Conservation (phyloP, 352 stramenopile genomes). For the Phytopythium aichiense region DNA sequence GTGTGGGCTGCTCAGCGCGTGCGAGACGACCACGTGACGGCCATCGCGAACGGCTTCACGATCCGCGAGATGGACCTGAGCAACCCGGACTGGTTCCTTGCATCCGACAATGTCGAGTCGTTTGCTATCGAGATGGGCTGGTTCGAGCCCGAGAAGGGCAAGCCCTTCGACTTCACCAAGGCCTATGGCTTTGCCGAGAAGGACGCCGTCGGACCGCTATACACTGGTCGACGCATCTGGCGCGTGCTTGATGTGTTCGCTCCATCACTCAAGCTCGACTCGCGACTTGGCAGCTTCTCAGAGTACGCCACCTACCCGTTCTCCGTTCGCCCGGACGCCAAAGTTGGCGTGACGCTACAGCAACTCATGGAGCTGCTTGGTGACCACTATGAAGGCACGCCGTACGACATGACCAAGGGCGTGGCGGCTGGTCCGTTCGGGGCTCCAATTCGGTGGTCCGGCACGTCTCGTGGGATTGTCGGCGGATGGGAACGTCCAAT, state of each 20-base stretch:
- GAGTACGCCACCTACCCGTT: conserved; percentile 88
- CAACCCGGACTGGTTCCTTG: conserved; percentile 84
- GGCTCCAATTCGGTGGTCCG: conserved; percentile 78
- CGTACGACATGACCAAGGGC: conserved; percentile 85
- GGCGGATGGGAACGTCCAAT: conserved; percentile 89
- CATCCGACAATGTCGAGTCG: conserved; percentile 81
- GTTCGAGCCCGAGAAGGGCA: conserved; percentile 52
- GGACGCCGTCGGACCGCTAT: conserved; percentile 58
- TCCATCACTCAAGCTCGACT: conserved; percentile 70
- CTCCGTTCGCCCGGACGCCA: conserved; percentile 71
- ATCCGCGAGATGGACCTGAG: conserved; percentile 86
- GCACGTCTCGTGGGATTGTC: conserved; percentile 37
- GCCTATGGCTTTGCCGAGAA: conserved; percentile 65
- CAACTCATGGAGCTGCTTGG: conserved; percentile 84
- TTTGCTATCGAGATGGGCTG: conserved; percentile 84
- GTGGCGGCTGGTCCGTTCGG: conserved; percentile 89
- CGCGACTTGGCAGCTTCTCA: conserved; percentile 53
- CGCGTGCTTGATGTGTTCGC: conserved; percentile 79
- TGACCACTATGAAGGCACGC: conserved; percentile 90
- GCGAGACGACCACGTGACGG: conserved; percentile 84
- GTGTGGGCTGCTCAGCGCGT: conserved; percentile 94
- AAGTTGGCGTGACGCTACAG: conserved; percentile 31
- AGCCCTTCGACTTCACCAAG: conserved; percentile 66
- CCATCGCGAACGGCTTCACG: conserved; percentile 91
- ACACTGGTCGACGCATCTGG: conserved; percentile 86